Evolutionary conservation across 2,329 filamentous ascomycete species (phyloP).

Genomic region (Epichloe aotearoae): DNA sequence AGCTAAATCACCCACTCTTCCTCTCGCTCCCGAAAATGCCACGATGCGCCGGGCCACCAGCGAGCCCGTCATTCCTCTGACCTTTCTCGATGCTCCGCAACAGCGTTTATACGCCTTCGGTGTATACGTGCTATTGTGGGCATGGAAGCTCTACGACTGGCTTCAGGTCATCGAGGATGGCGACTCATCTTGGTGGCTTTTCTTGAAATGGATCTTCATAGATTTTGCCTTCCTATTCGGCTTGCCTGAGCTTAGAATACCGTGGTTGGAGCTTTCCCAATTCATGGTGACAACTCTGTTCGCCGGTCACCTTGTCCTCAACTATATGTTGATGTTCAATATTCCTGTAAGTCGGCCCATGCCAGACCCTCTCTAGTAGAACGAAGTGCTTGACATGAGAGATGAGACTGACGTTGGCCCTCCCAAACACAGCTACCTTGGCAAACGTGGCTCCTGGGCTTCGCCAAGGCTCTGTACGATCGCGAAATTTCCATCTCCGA

Average conservation of each 20-base stretch:
- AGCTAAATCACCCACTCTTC: conserved; percentile 24
- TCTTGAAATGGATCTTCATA: conserved; percentile 84
- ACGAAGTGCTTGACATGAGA: neutral
- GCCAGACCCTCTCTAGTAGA: neutral
- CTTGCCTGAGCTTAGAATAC: conserved; percentile 77
- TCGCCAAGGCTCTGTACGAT: conserved; percentile 77
- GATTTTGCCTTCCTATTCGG: conserved; percentile 82
- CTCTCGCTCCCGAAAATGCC: conserved; percentile 32
- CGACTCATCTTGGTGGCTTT: conserved; percentile 75
- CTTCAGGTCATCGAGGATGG: conserved; percentile 66
- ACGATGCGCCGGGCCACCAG: conserved; percentile 13
- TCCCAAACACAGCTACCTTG: conserved; percentile 47
- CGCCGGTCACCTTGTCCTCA: conserved; percentile 54
- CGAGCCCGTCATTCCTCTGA: conserved; percentile 64
- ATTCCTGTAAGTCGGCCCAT: conserved; percentile 48
- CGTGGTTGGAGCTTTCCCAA: conserved; percentile 88
- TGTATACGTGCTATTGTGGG: conserved; percentile 63
- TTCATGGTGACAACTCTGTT: conserved; percentile 59
- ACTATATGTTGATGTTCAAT: conserved; percentile 87
- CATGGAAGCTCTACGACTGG: conserved; percentile 83
- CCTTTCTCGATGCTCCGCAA: conserved; percentile 75
- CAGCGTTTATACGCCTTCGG: conserved; percentile 78
- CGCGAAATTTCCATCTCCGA: conserved; percentile 91
- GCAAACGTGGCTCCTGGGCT: conserved; percentile 55
- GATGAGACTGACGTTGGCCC: neutral